phyloP scores from a whole-genome alignment of 2,329 filamentous ascomycete genomes.

The Clonostachys rosea region DNA sequence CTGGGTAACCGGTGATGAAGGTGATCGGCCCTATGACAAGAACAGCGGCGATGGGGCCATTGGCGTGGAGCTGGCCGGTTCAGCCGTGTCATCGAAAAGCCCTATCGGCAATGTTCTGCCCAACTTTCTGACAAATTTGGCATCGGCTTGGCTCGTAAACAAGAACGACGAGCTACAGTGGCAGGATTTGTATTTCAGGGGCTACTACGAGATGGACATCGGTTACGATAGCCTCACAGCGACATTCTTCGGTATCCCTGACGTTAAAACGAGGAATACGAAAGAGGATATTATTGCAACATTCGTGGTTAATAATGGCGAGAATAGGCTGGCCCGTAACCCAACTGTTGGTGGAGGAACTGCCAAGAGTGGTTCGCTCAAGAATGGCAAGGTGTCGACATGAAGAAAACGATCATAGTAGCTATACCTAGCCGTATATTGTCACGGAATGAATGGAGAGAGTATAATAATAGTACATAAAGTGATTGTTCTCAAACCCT shows the following conservation, averaged over 20 bases:
- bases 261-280: background rate
- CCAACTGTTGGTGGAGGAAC: background rate
- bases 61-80: slow-evolving; percentile 58
- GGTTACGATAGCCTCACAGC: slow-evolving; percentile 29
- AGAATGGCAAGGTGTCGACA: background rate
- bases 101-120: slow-evolving; percentile 19
- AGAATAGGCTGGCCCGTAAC: background rate
- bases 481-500: no score
- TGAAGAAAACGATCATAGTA: background rate
- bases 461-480: no score
- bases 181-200: slow-evolving; percentile 69
- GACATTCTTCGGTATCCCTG: background rate
- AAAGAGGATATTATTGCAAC: background rate
- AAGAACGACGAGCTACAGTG: slow-evolving; percentile 61
- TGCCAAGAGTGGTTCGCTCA: background rate
- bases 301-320: background rate
- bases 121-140: slow-evolving; percentile 34
- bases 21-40: slow-evolving; percentile 31
- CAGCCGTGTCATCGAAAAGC: slow-evolving; percentile 55
- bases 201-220: slow-evolving; percentile 62
- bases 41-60: slow-evolving; percentile 45
- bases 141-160: slow-evolving; percentile 27
- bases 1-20: slow-evolving; percentile 41
- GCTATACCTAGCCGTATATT: no score
- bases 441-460: no score